Percentiles rank a stretch among this genome's conserved stretches.
Conservation (phyloP, 805 yeast genomes). For the Wickerhamomyces alni region DNA sequence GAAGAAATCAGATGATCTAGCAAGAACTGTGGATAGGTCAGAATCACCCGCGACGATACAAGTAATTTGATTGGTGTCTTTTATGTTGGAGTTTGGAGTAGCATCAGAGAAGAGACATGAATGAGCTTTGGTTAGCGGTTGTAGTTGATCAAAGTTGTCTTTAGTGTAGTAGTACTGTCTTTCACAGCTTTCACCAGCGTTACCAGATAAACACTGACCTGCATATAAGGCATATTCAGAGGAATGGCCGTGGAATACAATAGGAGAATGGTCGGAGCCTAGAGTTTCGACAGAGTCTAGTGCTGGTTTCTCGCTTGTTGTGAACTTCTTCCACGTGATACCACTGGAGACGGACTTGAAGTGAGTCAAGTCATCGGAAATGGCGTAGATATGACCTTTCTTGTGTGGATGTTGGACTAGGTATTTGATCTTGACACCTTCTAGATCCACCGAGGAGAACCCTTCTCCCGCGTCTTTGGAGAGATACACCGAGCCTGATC, state of each 20-base stretch:
- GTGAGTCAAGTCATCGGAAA: constrained; percentile 28
- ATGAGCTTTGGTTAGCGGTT: constrained; percentile 22
- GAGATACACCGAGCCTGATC: constrained; percentile 29
- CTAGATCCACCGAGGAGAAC: constrained; percentile 35
- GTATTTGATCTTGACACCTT: constrained; percentile 27
- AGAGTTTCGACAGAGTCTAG: constrained; percentile 18
- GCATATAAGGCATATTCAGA: constrained; percentile 32
- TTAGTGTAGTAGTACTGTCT: constrained; percentile 35
- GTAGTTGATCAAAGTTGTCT: constrained; percentile 36
- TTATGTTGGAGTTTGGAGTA: constrained; percentile 18
- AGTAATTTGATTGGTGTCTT: constrained; percentile 29
- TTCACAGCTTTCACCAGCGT: constrained; percentile 26
- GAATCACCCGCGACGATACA: constrained; percentile 39
- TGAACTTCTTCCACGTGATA: constrained; percentile 32
- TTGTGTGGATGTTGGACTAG: constrained; percentile 34
- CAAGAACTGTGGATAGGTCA: constrained; percentile 27
- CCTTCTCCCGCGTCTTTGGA: constrained; percentile 42
- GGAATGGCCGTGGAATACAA: constrained; percentile 34
- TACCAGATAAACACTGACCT: constrained; percentile 28
- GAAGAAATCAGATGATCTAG: constrained; percentile 41
- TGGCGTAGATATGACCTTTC: constrained; percentile 31
- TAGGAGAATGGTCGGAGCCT: constrained; percentile 17
- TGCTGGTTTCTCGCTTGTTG: constrained; percentile 24
- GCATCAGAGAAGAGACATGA: constrained; percentile 29
- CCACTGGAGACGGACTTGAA: constrained; percentile 38